A percentile compares a stretch with the other conserved stretches of the same genome.
These are phyloP conservation scores for Boletus tylopilopsis DNA, from an alignment of 768 basidiomycete species.

Conservation along the genomic window DNA sequence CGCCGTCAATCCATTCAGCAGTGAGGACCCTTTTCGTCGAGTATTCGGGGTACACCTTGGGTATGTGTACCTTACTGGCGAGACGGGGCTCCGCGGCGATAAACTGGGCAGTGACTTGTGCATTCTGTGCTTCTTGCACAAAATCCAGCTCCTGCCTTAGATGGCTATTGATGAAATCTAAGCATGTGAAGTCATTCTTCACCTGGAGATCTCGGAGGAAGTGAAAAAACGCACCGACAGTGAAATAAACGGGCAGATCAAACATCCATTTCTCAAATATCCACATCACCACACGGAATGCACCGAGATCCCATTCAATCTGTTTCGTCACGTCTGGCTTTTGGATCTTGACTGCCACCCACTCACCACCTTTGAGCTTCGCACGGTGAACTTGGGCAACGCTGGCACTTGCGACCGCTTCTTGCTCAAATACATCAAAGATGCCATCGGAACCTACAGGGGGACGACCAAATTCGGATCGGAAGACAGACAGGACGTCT, in stretches of 20 bases:
- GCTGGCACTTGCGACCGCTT: slow-evolving; percentile 81
- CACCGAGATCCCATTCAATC: slow-evolving; percentile 79
- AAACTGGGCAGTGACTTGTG: slow-evolving; percentile 61
- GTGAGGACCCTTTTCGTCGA: slow-evolving; percentile 78
- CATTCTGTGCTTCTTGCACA: slow-evolving; percentile 72
- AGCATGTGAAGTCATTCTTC: not conserved
- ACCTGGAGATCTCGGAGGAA: not conserved
- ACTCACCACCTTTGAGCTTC: slow-evolving; percentile 45
- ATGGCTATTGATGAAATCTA: slow-evolving; percentile 77
- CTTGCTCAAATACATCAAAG: slow-evolving; percentile 74
- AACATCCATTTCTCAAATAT: slow-evolving; percentile 77
- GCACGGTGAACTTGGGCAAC: slow-evolving; percentile 93
- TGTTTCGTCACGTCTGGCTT: slow-evolving; percentile 86
- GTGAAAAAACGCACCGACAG: slow-evolving; percentile 53
- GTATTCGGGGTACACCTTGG: slow-evolving; percentile 65
- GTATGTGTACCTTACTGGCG: slow-evolving; percentile 70
- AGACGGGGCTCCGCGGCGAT: slow-evolving; percentile 70
- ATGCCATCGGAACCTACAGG: slow-evolving; percentile 67
- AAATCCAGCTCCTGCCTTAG: slow-evolving; percentile 85
- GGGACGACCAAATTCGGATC: slow-evolving; percentile 61
- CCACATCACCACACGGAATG: slow-evolving; percentile 73
- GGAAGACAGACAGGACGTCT: slow-evolving; percentile 63
- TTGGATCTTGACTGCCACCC: slow-evolving; percentile 93
- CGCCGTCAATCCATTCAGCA: slow-evolving; percentile 82
- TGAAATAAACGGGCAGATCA: slow-evolving; percentile 80